These are phyloP conservation scores for Hanseniaspora thailandica DNA, from an alignment of 805 yeast species.

Conservation along the genomic window DNA sequence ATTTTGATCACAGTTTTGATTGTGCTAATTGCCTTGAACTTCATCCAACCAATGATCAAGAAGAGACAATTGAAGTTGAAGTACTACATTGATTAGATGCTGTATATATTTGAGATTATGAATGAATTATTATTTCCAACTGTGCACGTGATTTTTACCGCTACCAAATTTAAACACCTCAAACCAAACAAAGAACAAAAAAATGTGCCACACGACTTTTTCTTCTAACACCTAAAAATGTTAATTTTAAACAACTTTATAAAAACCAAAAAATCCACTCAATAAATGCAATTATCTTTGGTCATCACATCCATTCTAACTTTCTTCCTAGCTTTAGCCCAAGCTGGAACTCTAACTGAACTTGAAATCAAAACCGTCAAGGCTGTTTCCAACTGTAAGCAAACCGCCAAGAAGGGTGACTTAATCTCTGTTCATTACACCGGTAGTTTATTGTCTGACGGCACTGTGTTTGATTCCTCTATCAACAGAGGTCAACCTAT, in stretches of 20 bases:
- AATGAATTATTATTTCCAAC: background rate
- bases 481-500: constrained; percentile 53
- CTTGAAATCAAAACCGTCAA: constrained; percentile 35
- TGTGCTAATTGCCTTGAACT: constrained; percentile 36
- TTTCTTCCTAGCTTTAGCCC: constrained; percentile 16
- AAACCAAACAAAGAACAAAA: background rate
- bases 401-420: constrained; percentile 56
- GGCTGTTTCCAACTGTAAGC: constrained; percentile 42
- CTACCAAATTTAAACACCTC: background rate
- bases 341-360: constrained; percentile 21
- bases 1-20: constrained; percentile 48
- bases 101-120: background rate
- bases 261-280: background rate
- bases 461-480: constrained; percentile 67
- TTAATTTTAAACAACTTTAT: background rate
- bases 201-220: background rate
- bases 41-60: constrained; percentile 48
- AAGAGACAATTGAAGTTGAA: constrained; percentile 40
- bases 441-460: constrained; percentile 52
- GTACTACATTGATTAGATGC: constrained; percentile 35
- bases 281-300: background rate
- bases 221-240: too few relatives aligned
- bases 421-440: constrained; percentile 63
- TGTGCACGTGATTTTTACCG: too few relatives aligned
- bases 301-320: constrained; percentile 3